Conservation (phyloP, 345 rosid species). For the Pistacia integerrima region DNA sequence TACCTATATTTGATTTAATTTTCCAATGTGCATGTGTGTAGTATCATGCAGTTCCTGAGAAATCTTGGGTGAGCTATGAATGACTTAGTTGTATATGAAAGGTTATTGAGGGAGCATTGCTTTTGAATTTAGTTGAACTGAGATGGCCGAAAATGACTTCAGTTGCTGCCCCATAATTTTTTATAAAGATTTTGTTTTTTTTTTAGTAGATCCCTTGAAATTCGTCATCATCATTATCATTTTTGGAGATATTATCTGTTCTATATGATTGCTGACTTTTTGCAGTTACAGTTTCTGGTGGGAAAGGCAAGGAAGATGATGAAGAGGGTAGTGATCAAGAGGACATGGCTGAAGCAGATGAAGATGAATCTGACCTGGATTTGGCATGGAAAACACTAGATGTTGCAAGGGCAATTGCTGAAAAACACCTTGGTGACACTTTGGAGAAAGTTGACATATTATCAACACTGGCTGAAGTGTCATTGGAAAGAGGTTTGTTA, state of each 20-base stretch:
- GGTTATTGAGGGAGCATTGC: conserved; percentile 4
- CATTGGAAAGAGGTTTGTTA: conserved; percentile 82
- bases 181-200: neutral
- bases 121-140: neutral
- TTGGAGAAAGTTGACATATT: conserved; percentile 87
- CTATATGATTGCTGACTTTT: conserved; percentile 1
- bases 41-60: neutral
- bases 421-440: conserved; percentile 58
- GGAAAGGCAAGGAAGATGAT: conserved; percentile 52
- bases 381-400: conserved; percentile 97
- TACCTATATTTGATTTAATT: neutral
- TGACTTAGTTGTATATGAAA: neutral
- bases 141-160: neutral
- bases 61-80: neutral
- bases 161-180: neutral
- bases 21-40: neutral
- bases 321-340: conserved; percentile 59
- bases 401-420: conserved; percentile 87
- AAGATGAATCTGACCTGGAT: conserved; percentile 91
- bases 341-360: conserved; percentile 70
- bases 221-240: neutral
- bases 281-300: conserved; percentile 39
- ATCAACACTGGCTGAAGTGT: conserved; percentile 79
- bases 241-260: neutral
- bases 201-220: neutral